Evolutionary conservation across 768 basidiomycete species (phyloP).

Genomic region (Gyrodon lividus): DNA sequence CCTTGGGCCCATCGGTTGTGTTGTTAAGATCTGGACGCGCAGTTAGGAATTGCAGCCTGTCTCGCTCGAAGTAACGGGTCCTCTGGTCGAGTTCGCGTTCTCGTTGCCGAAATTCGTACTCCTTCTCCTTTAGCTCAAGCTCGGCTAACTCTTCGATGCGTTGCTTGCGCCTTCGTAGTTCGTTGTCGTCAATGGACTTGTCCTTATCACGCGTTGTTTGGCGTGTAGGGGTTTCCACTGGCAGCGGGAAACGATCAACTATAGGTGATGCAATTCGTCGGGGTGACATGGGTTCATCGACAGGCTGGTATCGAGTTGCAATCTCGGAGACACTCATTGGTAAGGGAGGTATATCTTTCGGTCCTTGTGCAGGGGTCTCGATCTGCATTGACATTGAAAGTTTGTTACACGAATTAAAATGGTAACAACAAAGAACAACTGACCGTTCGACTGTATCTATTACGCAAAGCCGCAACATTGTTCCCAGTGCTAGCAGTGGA

Average conservation of each 20-base stretch:
- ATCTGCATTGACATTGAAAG: conserved; percentile 34
- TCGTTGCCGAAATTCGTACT: conserved; percentile 48
- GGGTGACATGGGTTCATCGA: conserved; percentile 44
- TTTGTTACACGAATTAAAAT: conserved; percentile 2
- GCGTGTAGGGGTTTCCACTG: conserved; percentile 20
- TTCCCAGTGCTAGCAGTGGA: conserved; percentile 54
- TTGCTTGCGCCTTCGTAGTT: conserved; percentile 35
- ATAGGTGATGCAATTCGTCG: conserved; percentile 38
- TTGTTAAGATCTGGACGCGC: conserved; percentile 30
- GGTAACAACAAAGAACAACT: conserved; percentile 24
- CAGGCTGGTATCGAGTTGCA: conserved; percentile 58
- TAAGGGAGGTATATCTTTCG: conserved; percentile 61
- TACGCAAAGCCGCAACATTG: conserved; percentile 68
- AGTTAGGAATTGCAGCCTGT: conserved; percentile 44
- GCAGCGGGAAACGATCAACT: conserved; percentile 24
- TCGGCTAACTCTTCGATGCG: conserved; percentile 52
- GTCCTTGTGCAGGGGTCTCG: conserved; percentile 51
- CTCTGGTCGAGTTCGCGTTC: conserved; percentile 56
- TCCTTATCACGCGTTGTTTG: conserved; percentile 23
- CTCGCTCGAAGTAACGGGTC: conserved; percentile 55
- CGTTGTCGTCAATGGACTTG: conserved; percentile 17
- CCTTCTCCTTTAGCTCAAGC: conserved; percentile 54
- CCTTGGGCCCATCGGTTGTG: conserved; percentile 30
- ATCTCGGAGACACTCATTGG: conserved; percentile 63
- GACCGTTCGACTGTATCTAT: conserved; percentile 59